Percentiles rank a stretch among this genome's conserved stretches.
These are phyloP conservation scores for Smittium culicis DNA, from an alignment of 371 early-diverging fungal genomes.

Conservation along the genomic window DNA sequence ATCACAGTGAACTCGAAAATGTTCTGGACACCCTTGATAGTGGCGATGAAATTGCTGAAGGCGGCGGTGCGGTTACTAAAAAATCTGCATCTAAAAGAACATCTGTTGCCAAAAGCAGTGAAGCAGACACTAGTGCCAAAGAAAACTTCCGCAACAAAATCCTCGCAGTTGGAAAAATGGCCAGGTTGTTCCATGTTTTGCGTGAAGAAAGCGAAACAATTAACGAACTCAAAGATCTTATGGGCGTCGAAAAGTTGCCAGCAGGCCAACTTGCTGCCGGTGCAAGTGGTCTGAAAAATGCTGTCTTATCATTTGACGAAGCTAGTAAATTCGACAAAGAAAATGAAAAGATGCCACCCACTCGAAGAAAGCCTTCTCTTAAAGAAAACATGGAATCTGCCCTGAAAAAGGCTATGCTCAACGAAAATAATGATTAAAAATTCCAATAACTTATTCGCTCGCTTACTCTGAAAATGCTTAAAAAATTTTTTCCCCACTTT, in stretches of 20 bases:
- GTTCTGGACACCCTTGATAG: neutral
- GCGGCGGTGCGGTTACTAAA: neutral
- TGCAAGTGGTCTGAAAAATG: conserved; percentile 75
- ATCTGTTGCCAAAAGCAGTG: too few species aligned
- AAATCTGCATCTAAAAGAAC: neutral
- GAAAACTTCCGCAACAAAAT: conserved; percentile 55
- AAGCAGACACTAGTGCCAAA: neutral
- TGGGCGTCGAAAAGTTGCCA: conserved; percentile 69
- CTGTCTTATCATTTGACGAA: conserved; percentile 80
- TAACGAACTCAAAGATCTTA: conserved; percentile 75
- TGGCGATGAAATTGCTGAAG: neutral
- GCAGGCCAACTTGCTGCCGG: conserved; percentile 75
- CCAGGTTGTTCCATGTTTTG: conserved; percentile 72
- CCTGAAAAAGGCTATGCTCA: neutral
- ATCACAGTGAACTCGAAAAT: neutral
- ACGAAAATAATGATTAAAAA: too few species aligned
- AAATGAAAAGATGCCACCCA: conserved; percentile 85
- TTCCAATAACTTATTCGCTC: too few species aligned
- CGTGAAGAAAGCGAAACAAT: conserved; percentile 82
- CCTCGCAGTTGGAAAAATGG: conserved; percentile 78
- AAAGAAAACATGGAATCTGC: conserved; percentile 1
- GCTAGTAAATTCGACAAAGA: conserved; percentile 74
- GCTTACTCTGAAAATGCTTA: too few species aligned
- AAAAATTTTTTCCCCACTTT: too few species aligned
- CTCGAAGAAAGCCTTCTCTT: neutral